Evolutionary conservation across 148 eudicot genomes (phyloP).

Genomic region (Pharnaceum exiguum): DNA sequence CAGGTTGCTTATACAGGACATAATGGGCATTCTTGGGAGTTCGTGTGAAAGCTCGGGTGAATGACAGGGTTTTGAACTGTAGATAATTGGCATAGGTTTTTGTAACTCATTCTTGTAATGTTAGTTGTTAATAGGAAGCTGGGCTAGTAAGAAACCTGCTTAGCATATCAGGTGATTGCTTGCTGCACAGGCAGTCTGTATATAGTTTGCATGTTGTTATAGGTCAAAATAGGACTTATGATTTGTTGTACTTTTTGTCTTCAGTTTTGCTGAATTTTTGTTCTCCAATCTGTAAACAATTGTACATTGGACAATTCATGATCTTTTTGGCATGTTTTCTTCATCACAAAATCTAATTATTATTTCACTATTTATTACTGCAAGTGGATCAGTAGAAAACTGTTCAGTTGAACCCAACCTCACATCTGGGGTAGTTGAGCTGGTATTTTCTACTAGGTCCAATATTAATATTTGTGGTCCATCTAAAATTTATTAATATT

Average conservation of each 20-base stretch:
- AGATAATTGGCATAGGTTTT: slow-evolving; percentile 26
- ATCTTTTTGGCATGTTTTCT: not conserved
- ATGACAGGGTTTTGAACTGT: slow-evolving; percentile 25
- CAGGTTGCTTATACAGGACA: slow-evolving; percentile 59
- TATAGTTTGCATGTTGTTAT: slow-evolving; percentile 24
- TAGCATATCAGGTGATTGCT: slow-evolving; percentile 15
- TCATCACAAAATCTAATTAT: not conserved
- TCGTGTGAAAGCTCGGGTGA: slow-evolving; percentile 62
- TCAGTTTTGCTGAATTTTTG: slow-evolving; percentile 8
- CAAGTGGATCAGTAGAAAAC: too few relatives aligned
- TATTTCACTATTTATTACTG: not conserved
- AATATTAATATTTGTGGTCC: too few relatives aligned
- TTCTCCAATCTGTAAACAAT: slow-evolving; percentile 15
- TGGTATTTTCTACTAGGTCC: too few relatives aligned
- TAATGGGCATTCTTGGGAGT: slow-evolving; percentile 46
- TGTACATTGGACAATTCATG: slow-evolving; percentile 5
- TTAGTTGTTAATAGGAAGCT: slow-evolving; percentile 17
- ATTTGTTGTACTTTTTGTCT: not conserved
- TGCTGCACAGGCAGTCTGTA: slow-evolving; percentile 31
- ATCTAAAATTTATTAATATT: too few relatives aligned
- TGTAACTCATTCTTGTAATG: slow-evolving; percentile 30
- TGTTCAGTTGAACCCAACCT: too few relatives aligned
- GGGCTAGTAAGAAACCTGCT: slow-evolving; percentile 6
- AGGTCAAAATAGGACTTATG: slow-evolving; percentile 11
- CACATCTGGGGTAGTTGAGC: too few relatives aligned